phyloP scores from a whole-genome alignment of 352 stramenopile species.

The Thalassiosira mediterranea region DNA sequence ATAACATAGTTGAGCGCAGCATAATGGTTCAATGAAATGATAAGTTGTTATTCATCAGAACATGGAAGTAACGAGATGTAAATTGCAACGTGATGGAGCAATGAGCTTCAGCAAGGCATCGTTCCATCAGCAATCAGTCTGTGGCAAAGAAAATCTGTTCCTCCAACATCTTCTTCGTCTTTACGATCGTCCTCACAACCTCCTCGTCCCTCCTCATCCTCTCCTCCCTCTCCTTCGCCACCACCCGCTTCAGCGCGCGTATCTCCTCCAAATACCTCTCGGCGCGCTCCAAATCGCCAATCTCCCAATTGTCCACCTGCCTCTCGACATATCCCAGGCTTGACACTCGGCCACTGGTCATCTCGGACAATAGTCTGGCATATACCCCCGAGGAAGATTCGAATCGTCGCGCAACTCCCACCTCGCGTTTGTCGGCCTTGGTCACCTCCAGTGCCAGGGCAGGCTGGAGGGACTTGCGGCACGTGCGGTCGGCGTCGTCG shows the following conservation, averaged over 20 bases:
- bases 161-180: slow-evolving; percentile 19
- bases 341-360: slow-evolving; percentile 24
- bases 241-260: slow-evolving; percentile 19
- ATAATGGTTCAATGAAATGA: too few species aligned
- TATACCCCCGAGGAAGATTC: slow-evolving; percentile 34
- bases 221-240: slow-evolving; percentile 15
- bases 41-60: too few species aligned
- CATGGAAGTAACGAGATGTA: too few species aligned
- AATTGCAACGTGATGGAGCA: too few species aligned
- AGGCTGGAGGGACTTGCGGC: slow-evolving; percentile 23
- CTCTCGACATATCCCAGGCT: slow-evolving; percentile 36
- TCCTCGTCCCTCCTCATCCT: slow-evolving; percentile 35
- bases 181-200: slow-evolving; percentile 38
- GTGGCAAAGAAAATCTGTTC: slow-evolving; percentile 45
- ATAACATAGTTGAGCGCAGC: too few species aligned
- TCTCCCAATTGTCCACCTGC: slow-evolving; percentile 32
- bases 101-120: too few species aligned
- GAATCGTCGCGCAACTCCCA: slow-evolving; percentile 38
- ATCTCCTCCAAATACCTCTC: slow-evolving; percentile 49
- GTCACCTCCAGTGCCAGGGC: slow-evolving; percentile 38
- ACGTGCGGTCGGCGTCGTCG: slow-evolving; percentile 28
- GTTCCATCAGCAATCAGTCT: too few species aligned
- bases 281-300: slow-evolving; percentile 22
- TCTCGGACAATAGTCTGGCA: slow-evolving; percentile 21
- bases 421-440: slow-evolving; percentile 52